Base-by-base conservation (phyloP, 176 grass and related monocot species). In the Hsuehochloa calcarea region DNA sequence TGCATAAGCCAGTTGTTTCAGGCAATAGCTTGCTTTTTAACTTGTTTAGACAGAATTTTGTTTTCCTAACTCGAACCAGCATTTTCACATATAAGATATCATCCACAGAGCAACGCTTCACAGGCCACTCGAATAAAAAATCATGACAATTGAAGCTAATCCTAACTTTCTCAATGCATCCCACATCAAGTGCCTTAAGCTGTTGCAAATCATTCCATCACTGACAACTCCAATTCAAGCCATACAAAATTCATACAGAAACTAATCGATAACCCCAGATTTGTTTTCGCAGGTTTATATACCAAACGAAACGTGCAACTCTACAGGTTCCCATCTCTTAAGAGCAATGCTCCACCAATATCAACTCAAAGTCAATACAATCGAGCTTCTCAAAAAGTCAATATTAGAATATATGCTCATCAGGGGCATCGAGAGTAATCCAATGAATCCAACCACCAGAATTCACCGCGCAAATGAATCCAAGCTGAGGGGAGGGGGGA, bases 291-390 rank as follows among this genome's bases (percentile, higher is more conserved):
- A 39, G 1, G 22, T 71, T 10, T 49, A 46, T 59, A 37, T 67
- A 72, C 38, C 27, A 67, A 74, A 83, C 38, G 12, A 50, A 47
- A 79, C 19, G 8, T 72, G 58, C 73, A 78, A 70, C 40, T 45
- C 23, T 46, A 73, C 39, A 4, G 16, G 56, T 45, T 41, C 52
- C 78, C 65, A 54, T 86, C 59, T 65, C 15, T 60, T 65, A 54
- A 38, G 55, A 19, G 80, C 73, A 73, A 90, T 79, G 84, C 67
- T 78, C 79, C 78, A 74, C 68, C 14, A 29, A 40, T n/a, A 84
- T 49, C 49, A 64, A 64, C 40, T 62, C 55, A 90, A 71, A 70
- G 54, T 44, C 77, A 64, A 58, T 78, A 81, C 70, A 80, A 72
- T 22, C 17, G 25, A 86, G 58, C 44, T 47, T 12, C 65, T 86